Conservation (phyloP, 2,329 filamentous ascomycete genomes). For the Gyromitra esculenta region DNA sequence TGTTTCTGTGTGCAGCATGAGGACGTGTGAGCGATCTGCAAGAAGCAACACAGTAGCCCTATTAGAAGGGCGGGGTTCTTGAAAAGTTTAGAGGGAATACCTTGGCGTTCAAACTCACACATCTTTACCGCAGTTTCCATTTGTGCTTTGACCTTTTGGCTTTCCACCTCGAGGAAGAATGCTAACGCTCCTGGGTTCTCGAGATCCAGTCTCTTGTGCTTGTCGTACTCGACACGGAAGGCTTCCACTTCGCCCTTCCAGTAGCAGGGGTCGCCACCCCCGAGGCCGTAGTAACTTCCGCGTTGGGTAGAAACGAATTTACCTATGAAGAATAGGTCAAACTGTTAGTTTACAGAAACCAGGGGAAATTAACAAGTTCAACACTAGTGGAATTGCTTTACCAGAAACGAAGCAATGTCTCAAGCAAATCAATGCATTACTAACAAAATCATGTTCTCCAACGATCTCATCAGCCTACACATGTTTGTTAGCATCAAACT, state of each 20-base stretch:
- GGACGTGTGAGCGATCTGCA: conserved; percentile 38
- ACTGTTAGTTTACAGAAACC: conserved; percentile 16
- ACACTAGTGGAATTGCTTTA: conserved; percentile 11
- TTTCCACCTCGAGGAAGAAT: conserved; percentile 45
- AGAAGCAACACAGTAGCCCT: conserved; percentile 35
- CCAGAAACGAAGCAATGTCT: conserved; percentile 52
- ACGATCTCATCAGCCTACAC: conserved; percentile 44
- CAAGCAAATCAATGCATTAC: conserved; percentile 43
- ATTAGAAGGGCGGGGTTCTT: conserved; percentile 26
- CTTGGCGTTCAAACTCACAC: conserved; percentile 47
- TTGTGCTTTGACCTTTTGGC: conserved; percentile 26
- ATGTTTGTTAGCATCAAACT: conserved; percentile 10
- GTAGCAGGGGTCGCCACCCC: conserved; percentile 46
- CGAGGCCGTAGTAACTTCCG: conserved; percentile 48
- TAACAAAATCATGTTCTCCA: conserved; percentile 45
- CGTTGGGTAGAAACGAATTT: conserved; percentile 49
- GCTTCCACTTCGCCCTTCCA: conserved; percentile 47
- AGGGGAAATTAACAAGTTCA: neutral
- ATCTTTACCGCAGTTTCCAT: conserved; percentile 48
- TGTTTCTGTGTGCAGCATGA: conserved; percentile 38
- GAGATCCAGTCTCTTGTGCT: conserved; percentile 14
- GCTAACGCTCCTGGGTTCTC: conserved; percentile 30
- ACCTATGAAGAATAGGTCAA: conserved; percentile 1
- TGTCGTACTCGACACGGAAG: conserved; percentile 29
- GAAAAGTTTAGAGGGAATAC: conserved; percentile 24